A percentile compares a stretch with the other conserved stretches of the same genome.
Evolutionary conservation across 164 flowering plant species (phyloP).

Genomic region (Vitis rotundifolia): DNA sequence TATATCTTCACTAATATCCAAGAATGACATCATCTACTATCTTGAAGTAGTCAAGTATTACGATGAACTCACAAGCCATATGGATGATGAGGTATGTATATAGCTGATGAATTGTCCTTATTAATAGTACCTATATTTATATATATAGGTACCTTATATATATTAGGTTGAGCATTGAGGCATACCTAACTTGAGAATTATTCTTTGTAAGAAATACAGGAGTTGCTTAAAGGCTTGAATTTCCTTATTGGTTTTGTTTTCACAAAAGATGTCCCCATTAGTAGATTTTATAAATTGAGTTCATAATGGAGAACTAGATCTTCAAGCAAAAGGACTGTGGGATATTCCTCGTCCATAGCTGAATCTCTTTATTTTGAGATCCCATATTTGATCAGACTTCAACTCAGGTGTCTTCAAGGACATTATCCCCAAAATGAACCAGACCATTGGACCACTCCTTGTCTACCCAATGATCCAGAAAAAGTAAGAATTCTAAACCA

Average conservation of each 20-base stretch:
- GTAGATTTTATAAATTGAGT: conserved; percentile 69
- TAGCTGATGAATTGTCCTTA: background rate
- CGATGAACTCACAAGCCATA: conserved; percentile 25
- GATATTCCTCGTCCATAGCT: conserved; percentile 96
- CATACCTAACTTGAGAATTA: no score
- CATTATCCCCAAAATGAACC: conserved; percentile 42
- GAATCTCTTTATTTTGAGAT: conserved; percentile 70
- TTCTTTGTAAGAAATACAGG: conserved; percentile 50
- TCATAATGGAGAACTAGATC: conserved; percentile 52
- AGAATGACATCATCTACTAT: conserved; percentile 55
- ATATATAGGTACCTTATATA: no score
- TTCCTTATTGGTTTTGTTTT: conserved; percentile 41
- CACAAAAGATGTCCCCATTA: conserved; percentile 51
- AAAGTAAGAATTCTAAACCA: conserved; percentile 44
- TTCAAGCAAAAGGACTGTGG: conserved; percentile 62
- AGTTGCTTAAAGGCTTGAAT: conserved; percentile 40
- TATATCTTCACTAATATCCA: conserved; percentile 40
- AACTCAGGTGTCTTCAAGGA: conserved; percentile 51
- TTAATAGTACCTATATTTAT: background rate
- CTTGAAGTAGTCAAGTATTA: conserved; percentile 77
- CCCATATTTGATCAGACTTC: conserved; percentile 51
- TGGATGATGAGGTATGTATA: conserved; percentile 43
- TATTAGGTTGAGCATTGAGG: no score
- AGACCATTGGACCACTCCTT: conserved; percentile 53
- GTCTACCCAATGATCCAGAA: conserved; percentile 63